phyloP scores from a whole-genome alignment of 371 early-diverging fungal genomes.

The Saksenaea vasiformis region DNA sequence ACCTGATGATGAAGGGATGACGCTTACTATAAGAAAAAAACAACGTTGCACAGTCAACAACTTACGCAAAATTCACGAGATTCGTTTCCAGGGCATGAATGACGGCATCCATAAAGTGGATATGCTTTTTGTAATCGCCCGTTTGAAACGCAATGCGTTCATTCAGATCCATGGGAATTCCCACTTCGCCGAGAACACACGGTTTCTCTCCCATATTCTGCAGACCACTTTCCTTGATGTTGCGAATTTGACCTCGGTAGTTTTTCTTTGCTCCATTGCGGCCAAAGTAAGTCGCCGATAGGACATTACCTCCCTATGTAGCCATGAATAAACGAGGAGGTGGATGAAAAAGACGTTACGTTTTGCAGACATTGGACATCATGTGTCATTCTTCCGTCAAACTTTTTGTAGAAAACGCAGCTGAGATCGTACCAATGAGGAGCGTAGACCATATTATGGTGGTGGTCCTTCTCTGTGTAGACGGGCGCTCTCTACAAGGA shows the following conservation, averaged over 20 bases:
- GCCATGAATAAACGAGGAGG: not conserved
- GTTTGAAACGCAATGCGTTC: conserved; percentile 64
- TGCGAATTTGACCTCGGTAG: conserved; percentile 73
- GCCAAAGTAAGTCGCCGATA: conserved; percentile 82
- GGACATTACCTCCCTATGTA: conserved; percentile 65
- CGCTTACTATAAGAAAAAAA: not conserved
- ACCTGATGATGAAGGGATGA: conserved; percentile 36
- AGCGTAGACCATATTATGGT: conserved; percentile 68
- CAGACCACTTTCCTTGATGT: conserved; percentile 64
- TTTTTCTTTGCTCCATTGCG: conserved; percentile 73
- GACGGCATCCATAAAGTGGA: conserved; percentile 74
- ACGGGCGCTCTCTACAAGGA: conserved; percentile 60
- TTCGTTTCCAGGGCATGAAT: conserved; percentile 75
- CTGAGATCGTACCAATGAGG: conserved; percentile 88
- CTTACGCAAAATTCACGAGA: conserved; percentile 74
- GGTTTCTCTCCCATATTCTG: conserved; percentile 69
- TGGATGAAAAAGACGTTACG: conserved; percentile 31
- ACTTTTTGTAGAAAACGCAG: conserved; percentile 73
- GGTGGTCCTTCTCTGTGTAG: conserved; percentile 53
- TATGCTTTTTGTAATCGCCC: conserved; percentile 71
- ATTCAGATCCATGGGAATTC: conserved; percentile 88
- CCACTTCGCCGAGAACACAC: conserved; percentile 77
- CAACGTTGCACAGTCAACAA: not conserved
- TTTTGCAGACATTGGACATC: conserved; percentile 74
- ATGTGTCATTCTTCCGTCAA: conserved; percentile 73